A percentile compares a stretch with the other conserved stretches of the same genome.
Conservation (phyloP, 495 filamentous ascomycete genomes). For the Talaromyces liani region DNA sequence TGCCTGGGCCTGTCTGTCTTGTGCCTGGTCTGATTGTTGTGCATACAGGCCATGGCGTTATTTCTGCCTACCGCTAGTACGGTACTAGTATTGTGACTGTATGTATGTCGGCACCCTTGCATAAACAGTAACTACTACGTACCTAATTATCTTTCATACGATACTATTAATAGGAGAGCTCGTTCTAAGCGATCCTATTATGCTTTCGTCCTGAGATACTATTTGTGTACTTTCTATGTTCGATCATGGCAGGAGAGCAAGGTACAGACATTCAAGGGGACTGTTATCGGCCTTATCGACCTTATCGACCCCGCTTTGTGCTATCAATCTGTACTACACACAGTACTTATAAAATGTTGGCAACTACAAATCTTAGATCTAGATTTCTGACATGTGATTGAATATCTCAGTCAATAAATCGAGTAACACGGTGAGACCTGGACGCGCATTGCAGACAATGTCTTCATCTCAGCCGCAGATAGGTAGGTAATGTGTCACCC, state of each 20-base stretch:
- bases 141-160: too few species aligned
- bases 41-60: neutral
- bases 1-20: neutral
- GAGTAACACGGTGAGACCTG: neutral
- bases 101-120: neutral
- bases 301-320: neutral
- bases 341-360: neutral
- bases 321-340: neutral
- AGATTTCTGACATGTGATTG: neutral
- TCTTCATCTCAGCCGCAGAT: neutral
- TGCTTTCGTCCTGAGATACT: too few species aligned
- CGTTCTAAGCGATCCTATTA: neutral
- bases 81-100: neutral
- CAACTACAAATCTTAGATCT: neutral
- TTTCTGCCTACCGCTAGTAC: neutral
- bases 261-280: too few species aligned
- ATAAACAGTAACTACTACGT: neutral
- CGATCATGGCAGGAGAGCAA: too few species aligned
- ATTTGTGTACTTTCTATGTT: too few species aligned
- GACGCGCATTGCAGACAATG: neutral
- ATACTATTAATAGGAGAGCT: neutral
- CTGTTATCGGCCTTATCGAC: too few species aligned
- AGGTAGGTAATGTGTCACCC: neutral
- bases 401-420: neutral
- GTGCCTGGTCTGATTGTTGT: neutral